A percentile compares a stretch with the other conserved stretches of the same genome.
phyloP scores from a whole-genome alignment of 305 asterid genomes.

The Fraxinus velutina region DNA sequence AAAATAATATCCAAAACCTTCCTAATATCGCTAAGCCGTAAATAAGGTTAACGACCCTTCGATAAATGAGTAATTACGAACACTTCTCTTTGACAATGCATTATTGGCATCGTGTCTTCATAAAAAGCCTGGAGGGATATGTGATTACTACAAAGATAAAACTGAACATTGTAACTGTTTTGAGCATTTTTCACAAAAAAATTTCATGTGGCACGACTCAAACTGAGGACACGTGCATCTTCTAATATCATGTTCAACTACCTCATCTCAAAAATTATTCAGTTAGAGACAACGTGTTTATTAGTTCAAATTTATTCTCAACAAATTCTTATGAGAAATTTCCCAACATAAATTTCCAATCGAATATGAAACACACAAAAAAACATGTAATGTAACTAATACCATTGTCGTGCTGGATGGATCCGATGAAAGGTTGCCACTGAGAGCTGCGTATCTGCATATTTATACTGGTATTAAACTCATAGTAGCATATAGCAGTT shows the following conservation, averaged over 20 bases:
- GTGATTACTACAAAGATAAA: background rate
- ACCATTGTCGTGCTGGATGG: slow-evolving; percentile 36
- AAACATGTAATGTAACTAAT: slow-evolving; percentile 11
- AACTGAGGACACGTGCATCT: background rate
- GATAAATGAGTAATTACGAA: background rate
- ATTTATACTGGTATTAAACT: slow-evolving; percentile 1
- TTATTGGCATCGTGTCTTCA: background rate
- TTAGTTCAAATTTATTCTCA: background rate
- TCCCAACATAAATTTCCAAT: background rate
- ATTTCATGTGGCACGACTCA: background rate
- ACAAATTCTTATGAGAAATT: background rate
- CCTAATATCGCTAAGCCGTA: background rate
- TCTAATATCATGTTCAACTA: background rate
- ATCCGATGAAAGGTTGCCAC: slow-evolving; percentile 46
- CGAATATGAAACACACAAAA: background rate
- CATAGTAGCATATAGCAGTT: background rate
- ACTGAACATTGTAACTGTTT: background rate
- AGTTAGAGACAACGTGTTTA: background rate
- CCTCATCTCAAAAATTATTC: background rate
- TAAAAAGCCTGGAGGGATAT: background rate
- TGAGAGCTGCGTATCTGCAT: slow-evolving; percentile 77
- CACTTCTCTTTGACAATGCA: background rate
- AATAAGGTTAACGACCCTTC: background rate
- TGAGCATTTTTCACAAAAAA: background rate
- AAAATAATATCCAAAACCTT: background rate